phyloP scores from a whole-genome alignment of 2,329 filamentous ascomycete species.

The Clonostachys rhizophaga region DNA sequence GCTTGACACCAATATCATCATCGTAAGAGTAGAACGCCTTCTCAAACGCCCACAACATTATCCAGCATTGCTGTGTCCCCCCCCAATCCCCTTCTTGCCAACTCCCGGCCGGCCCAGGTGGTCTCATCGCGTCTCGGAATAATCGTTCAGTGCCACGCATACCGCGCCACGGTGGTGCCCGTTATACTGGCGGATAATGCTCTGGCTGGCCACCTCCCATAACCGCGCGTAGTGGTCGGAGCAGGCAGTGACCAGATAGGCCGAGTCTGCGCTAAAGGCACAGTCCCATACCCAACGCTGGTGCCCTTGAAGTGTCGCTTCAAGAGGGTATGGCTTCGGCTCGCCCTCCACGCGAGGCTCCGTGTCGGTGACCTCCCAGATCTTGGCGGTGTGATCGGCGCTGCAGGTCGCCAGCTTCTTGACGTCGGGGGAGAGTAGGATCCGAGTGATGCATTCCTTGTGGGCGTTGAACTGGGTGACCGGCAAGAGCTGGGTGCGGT shows the following conservation, averaged over 20 bases:
- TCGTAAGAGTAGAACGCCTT: neutral
- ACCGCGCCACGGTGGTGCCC: slow-evolving; percentile 89
- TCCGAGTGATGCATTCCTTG: slow-evolving; percentile 87
- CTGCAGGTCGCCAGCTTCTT: slow-evolving; percentile 92
- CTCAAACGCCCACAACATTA: neutral
- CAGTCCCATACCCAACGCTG: slow-evolving; percentile 98
- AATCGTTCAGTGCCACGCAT: slow-evolving; percentile 90
- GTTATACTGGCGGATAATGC: slow-evolving; percentile 92
- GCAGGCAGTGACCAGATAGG: slow-evolving; percentile 89
- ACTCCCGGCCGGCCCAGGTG: neutral
- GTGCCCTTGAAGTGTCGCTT: slow-evolving; percentile 84
- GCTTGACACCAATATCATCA: neutral
- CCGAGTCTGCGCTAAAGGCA: slow-evolving; percentile 88
- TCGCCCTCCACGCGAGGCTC: slow-evolving; percentile 38
- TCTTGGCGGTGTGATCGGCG: slow-evolving; percentile 89
- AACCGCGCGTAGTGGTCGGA: slow-evolving; percentile 89
- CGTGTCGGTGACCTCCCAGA: slow-evolving; percentile 85
- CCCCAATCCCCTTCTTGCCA: neutral
- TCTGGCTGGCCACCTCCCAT: slow-evolving; percentile 84
- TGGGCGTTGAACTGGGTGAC: slow-evolving; percentile 88
- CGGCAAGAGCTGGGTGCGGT: slow-evolving; percentile 79
- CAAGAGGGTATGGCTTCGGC: slow-evolving; percentile 66
- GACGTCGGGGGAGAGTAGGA: slow-evolving; percentile 87
- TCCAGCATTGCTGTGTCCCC: neutral
- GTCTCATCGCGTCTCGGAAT: slow-evolving; percentile 48